Percentiles rank a stretch among this genome's conserved stretches.
phyloP scores from a whole-genome alignment of 495 filamentous ascomycete species.

The Talaromyces nanjingensis region DNA sequence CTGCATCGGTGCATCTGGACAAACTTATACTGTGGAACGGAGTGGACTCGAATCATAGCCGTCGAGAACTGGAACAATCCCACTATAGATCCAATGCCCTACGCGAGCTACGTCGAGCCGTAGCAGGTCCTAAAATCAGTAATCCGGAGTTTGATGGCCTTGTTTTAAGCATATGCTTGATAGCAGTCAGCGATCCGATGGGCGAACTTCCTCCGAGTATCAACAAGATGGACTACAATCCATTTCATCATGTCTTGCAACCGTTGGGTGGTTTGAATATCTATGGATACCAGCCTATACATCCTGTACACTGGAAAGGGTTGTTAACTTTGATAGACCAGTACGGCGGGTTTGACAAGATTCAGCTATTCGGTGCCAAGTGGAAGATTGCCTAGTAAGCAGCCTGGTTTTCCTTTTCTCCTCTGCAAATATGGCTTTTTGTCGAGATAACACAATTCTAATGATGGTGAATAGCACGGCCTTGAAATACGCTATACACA shows the following conservation, averaged over 20 bases:
- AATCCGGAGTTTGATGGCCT: background rate
- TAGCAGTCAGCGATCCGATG: background rate
- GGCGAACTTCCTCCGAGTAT: conserved; percentile 5
- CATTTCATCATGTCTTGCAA: conserved; percentile 1
- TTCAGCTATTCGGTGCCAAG: background rate
- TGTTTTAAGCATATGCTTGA: conserved; percentile 1
- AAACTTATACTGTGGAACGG: conserved; percentile 5
- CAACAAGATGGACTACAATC: conserved; percentile 4
- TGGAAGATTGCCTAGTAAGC: conserved; percentile 7
- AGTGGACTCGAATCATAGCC: background rate
- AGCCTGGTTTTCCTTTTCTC: background rate
- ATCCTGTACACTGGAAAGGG: conserved; percentile 6
- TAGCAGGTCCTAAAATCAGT: background rate
- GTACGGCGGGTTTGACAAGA: background rate
- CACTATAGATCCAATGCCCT: conserved; percentile 4
- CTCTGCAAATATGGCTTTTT: background rate
- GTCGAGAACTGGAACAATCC: conserved; percentile 1
- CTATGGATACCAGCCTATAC: conserved; percentile 4
- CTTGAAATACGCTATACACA: conserved; percentile 7
- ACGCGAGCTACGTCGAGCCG: conserved; percentile 2
- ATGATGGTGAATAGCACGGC: background rate
- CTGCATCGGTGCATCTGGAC: background rate
- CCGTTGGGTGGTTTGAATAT: conserved; percentile 3
- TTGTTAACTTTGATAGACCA: conserved; percentile 3
- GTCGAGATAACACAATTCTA: background rate